phyloP scores from a whole-genome alignment of 768 basidiomycete species.

The Agrocybe pediades region DNA sequence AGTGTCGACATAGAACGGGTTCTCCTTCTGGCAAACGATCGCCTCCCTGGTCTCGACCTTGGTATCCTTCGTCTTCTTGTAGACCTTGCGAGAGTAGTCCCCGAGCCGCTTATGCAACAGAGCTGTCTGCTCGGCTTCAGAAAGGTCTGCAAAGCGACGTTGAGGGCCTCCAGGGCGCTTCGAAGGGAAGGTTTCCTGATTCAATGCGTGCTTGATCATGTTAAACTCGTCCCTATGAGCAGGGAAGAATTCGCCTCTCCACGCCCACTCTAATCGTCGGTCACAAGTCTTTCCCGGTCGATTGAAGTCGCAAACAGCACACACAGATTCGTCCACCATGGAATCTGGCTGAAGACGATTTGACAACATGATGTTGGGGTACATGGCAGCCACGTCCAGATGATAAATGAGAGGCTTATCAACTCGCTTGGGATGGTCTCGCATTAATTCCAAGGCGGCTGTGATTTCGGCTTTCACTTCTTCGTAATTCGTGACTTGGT shows the following conservation, averaged over 20 bases:
- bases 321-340: constrained; percentile 93
- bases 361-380: constrained; percentile 99
- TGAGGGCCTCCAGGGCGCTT: constrained; percentile 72
- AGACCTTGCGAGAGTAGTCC: constrained; percentile 98
- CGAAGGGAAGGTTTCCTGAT: constrained; percentile 90
- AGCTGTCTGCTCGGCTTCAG: constrained; percentile 84
- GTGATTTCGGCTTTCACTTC: constrained; percentile 84
- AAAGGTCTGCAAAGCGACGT: constrained; percentile 82
- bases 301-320: constrained; percentile 98
- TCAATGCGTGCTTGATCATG: constrained; percentile 97
- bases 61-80: constrained; percentile 98
- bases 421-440: constrained; percentile 84
- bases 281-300: constrained; percentile 96
- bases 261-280: constrained; percentile 93
- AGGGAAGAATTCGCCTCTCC: constrained; percentile 98
- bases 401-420: constrained; percentile 98
- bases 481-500: constrained; percentile 92
- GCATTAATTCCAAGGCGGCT: constrained; percentile 80
- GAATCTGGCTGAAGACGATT: constrained; percentile 99
- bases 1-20: constrained; percentile 99
- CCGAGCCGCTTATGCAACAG: constrained; percentile 95
- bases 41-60: constrained; percentile 91
- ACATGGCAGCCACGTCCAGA: constrained; percentile 99
- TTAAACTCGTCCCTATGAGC: constrained; percentile 97
- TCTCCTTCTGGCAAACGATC: constrained; percentile 96